Evolutionary conservation across 306 rosid genomes (phyloP).

Genomic region (Sicyos baderoa): DNA sequence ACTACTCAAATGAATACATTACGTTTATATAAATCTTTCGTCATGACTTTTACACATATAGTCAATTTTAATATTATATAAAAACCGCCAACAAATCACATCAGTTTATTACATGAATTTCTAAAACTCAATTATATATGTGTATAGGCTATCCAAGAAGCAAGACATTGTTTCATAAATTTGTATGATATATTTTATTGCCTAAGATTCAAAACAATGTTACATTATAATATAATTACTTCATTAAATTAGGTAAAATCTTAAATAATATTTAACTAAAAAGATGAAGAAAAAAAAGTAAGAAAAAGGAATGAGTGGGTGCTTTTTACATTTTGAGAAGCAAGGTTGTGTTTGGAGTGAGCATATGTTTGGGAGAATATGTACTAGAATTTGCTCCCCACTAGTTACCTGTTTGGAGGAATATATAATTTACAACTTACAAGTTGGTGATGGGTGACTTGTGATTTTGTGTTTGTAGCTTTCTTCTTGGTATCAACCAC

Average conservation of each 20-base stretch:
- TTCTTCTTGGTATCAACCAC: constrained; percentile 3
- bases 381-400: background rate
- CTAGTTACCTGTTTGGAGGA: background rate
- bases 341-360: constrained; percentile 13
- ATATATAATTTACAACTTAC: background rate
- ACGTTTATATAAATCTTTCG: background rate
- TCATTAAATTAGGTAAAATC: background rate
- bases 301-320: background rate
- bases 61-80: background rate
- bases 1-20: background rate
- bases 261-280: background rate
- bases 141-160: background rate
- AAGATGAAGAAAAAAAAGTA: background rate
- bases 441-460: background rate
- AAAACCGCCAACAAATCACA: background rate
- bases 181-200: background rate
- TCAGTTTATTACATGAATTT: background rate
- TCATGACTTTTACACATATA: background rate
- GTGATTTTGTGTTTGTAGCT: constrained; percentile 14
- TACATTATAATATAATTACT: background rate
- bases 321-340: background rate
- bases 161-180: background rate
- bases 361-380: constrained; percentile 11
- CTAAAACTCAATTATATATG: background rate
- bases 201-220: background rate